Evolutionary conservation across 1,284 basidiomycete genomes (phyloP), one percentile per base, ranked within the genome.

Genomic region (Pascua sp.): DNA sequence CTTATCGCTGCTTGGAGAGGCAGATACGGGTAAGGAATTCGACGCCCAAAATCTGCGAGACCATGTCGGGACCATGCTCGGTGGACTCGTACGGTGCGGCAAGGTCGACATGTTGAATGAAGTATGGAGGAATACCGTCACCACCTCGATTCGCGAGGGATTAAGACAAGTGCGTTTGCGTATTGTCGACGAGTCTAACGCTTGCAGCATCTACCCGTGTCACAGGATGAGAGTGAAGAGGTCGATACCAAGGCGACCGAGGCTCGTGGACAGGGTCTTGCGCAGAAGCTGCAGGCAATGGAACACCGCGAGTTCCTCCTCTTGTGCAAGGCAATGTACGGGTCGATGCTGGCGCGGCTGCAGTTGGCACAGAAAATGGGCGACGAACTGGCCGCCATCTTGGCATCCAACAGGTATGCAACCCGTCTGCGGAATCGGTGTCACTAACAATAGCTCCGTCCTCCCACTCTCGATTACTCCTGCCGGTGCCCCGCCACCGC

Each of bases 101-200:
- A 87, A 86, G 7, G 74, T 90, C 42, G 86, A 86, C 42, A 84
- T 86, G 49, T 84, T 88, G 0, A 80, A 87, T 13, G 66, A 81
- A 2, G 84, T 86, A 12, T 98, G 92, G 89, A 80, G 88, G 62
- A 86, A 90, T 47, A 83, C 84, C 1, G 88, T 87, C 11, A 79
- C 91, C 56, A 78, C 77, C 11, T 85, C 89, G 56, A 80, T 94
- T 18, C 80, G 83, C 58, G 81, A 82, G 13, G 80, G 85, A 4
- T 32, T 59, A 40, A 44, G 76, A 60, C 72, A 76, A 61, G 77
- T 77, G 38, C 52, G 71, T 61, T 38, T 17, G 17, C 5, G 7
- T 7, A 11, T 16, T 42, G 9, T 38, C 39, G 50, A 38, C 39
- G 50, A 45, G 11, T 58, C 54, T 59, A 50, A 63, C 47, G 12